Evolutionary conservation across 2,329 filamentous ascomycete species (phyloP).

Genomic region (Colletotrichum tofieldiae): DNA sequence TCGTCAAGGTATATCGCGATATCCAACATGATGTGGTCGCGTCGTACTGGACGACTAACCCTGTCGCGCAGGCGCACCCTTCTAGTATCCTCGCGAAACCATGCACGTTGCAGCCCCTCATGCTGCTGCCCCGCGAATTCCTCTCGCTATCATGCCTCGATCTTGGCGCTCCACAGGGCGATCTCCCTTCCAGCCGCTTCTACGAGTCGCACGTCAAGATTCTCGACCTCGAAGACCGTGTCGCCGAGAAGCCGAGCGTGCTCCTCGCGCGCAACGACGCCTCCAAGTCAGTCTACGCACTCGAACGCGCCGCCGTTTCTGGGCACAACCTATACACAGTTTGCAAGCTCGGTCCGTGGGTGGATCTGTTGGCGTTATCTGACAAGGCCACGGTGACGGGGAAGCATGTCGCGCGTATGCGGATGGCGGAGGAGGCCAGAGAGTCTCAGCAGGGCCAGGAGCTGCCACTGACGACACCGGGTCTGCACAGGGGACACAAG

Average conservation of each 20-base stretch:
- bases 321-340: constrained; percentile 73
- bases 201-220: constrained; percentile 76
- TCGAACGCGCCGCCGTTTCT: constrained; percentile 73
- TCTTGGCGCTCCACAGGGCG: constrained; percentile 64
- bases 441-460: constrained; percentile 37
- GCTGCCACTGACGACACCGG: constrained; percentile 58
- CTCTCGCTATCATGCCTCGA: constrained; percentile 76
- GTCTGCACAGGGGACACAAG: constrained; percentile 65
- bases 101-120: constrained; percentile 71
- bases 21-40: neutral
- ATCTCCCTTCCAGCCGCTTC: constrained; percentile 67
- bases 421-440: constrained; percentile 44
- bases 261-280: constrained; percentile 74
- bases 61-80: constrained; percentile 66
- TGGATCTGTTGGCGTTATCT: constrained; percentile 70
- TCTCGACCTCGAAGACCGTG: constrained; percentile 74
- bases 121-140: constrained; percentile 74
- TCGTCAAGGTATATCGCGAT: constrained; percentile 62
- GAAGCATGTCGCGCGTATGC: constrained; percentile 50
- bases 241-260: constrained; percentile 68
- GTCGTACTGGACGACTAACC: constrained; percentile 42
- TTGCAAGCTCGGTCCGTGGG: constrained; percentile 78
- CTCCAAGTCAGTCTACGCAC: constrained; percentile 69
- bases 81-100: constrained; percentile 67
- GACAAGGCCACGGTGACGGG: constrained; percentile 65